Evolutionary conservation across 768 basidiomycete genomes (phyloP).

Genomic region (Pseudohyphozyma bogoriensis): DNA sequence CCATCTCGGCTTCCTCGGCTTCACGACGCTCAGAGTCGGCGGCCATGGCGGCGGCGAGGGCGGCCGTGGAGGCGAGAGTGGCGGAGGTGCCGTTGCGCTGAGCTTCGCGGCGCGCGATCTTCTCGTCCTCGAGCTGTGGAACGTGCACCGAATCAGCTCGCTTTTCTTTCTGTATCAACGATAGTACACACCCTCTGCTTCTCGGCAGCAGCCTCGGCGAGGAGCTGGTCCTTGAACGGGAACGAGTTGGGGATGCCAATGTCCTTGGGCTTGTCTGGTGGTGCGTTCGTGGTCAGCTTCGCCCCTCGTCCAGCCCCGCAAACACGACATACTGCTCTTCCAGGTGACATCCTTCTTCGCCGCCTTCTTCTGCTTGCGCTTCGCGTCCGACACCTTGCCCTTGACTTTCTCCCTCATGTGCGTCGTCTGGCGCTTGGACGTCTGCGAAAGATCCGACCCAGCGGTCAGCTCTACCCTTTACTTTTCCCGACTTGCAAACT

Average conservation of each 20-base stretch:
- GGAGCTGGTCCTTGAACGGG: slow-evolving; percentile 43
- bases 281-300: background rate
- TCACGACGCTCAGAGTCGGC: slow-evolving; percentile 21
- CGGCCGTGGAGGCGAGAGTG: slow-evolving; percentile 32
- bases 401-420: slow-evolving; percentile 21
- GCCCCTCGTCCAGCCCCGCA: background rate
- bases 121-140: slow-evolving; percentile 28
- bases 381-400: slow-evolving; percentile 36
- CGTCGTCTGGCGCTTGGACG: background rate
- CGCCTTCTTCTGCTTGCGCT: slow-evolving; percentile 39
- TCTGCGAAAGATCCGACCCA: background rate
- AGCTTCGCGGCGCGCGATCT: slow-evolving; percentile 24
- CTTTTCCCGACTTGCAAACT: background rate
- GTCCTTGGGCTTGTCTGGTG: slow-evolving; percentile 41
- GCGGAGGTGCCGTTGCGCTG: slow-evolving; percentile 20
- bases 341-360: slow-evolving; percentile 42
- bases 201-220: slow-evolving; percentile 41
- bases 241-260: slow-evolving; percentile 43
- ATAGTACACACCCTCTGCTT: slow-evolving; percentile 33
- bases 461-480: background rate
- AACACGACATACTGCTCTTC: slow-evolving; percentile 39
- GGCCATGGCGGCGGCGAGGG: slow-evolving; percentile 28
- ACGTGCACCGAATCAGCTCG: too few relatives aligned
- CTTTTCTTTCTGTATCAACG: too few relatives aligned
- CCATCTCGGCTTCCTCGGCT: slow-evolving; percentile 15